phyloP scores from a whole-genome alignment of 257 asterid genomes.

The Petunia axillaris region DNA sequence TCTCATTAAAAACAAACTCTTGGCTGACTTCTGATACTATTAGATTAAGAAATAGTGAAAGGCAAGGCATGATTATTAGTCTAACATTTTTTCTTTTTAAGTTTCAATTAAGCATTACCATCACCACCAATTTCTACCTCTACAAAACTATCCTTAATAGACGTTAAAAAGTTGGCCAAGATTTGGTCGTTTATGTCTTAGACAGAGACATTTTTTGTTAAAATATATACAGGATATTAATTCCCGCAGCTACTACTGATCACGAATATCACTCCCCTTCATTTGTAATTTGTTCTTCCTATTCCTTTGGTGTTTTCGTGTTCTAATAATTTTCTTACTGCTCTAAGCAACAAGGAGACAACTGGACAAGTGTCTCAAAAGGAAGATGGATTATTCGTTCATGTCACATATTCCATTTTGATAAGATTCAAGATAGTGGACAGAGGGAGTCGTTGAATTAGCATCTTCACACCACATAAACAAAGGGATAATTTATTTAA shows the following conservation, averaged over 20 bases:
- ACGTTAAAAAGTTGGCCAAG: not conserved
- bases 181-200: no score
- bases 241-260: no score
- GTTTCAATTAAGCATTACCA: not conserved
- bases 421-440: not conserved
- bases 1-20: not conserved
- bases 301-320: no score
- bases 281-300: no score
- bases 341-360: not conserved
- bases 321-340: not conserved
- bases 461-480: not conserved
- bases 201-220: no score
- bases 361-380: no score
- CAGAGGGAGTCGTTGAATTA: not conserved
- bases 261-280: no score
- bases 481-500: not conserved
- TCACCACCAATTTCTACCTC: not conserved
- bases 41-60: no score
- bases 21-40: not conserved
- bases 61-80: constrained; percentile 6
- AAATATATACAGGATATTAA: no score
- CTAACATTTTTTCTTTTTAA: not conserved
- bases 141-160: no score
- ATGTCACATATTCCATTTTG: constrained; percentile 14
- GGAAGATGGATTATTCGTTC: constrained; percentile 2